Percentiles rank a stretch among this genome's conserved stretches.
Conservation (phyloP, 129 eudicot genomes). For the Rutidosis leptorrhynchoides region DNA sequence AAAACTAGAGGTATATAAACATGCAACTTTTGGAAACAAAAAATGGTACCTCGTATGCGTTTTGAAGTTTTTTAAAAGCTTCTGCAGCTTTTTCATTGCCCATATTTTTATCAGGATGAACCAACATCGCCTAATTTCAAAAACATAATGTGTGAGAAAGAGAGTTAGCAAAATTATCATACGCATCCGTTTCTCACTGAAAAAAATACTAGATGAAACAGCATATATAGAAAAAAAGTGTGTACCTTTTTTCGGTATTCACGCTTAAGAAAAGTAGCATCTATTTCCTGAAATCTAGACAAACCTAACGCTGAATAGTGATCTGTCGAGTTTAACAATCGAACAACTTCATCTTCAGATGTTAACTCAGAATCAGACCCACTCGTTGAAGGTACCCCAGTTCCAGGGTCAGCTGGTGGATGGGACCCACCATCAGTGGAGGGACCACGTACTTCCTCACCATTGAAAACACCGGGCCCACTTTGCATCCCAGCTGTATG, state of each 20-base stretch:
- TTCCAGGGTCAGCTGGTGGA: constrained; percentile 53
- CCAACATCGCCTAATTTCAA: constrained; percentile 83
- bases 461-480: constrained; percentile 35
- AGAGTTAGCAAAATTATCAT: constrained; percentile 19
- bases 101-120: constrained; percentile 99
- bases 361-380: constrained; percentile 77
- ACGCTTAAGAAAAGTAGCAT: constrained; percentile 68
- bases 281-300: constrained; percentile 67
- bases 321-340: constrained; percentile 80
- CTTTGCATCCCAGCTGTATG: constrained; percentile 60
- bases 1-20: background rate
- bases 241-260: constrained; percentile 89
- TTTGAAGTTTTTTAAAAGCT: constrained; percentile 97
- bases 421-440: constrained; percentile 46
- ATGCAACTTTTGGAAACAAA: constrained; percentile 2
- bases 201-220: background rate
- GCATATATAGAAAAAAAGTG: constrained; percentile 14
- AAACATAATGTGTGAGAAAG: background rate
- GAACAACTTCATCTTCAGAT: constrained; percentile 87
- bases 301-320: constrained; percentile 90
- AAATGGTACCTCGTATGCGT: constrained; percentile 79
- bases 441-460: constrained; percentile 44
- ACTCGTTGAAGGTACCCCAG: constrained; percentile 89
- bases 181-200: background rate
- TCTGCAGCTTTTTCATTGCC: constrained; percentile 98